Evolutionary conservation across 305 asterid species (phyloP).

Genomic region (Fraxinus sp.): DNA sequence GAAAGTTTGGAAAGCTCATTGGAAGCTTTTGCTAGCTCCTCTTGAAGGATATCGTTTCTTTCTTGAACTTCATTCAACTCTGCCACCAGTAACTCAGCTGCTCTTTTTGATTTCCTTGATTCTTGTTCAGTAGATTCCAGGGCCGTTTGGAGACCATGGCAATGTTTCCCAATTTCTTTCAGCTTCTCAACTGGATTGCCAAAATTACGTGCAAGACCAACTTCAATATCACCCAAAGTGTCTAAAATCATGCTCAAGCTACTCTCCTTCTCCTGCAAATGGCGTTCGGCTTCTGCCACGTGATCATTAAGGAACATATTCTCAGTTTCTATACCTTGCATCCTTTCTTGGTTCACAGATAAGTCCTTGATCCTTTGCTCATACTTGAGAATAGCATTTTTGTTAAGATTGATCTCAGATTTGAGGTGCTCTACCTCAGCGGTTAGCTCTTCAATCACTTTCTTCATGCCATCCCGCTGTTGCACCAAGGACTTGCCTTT

Average conservation of each 20-base stretch:
- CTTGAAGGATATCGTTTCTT: slow-evolving; percentile 88
- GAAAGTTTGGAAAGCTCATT: slow-evolving; percentile 61
- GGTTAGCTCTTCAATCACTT: slow-evolving; percentile 65
- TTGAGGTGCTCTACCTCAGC: slow-evolving; percentile 62
- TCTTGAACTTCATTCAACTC: slow-evolving; percentile 98
- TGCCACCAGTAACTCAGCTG: slow-evolving; percentile 84
- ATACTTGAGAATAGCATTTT: slow-evolving; percentile 48
- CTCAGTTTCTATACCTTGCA: slow-evolving; percentile 65
- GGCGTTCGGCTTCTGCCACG: slow-evolving; percentile 52
- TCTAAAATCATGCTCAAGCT: slow-evolving; percentile 53
- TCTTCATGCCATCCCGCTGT: slow-evolving; percentile 83
- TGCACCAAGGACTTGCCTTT: slow-evolving; percentile 94
- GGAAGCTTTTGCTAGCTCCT: slow-evolving; percentile 63
- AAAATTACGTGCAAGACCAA: slow-evolving; percentile 36
- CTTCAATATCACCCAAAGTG: slow-evolving; percentile 51
- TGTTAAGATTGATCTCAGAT: slow-evolving; percentile 44
- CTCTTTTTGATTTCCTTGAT: slow-evolving; percentile 77
- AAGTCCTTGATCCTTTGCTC: slow-evolving; percentile 59
- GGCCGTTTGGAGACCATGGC: slow-evolving; percentile 47
- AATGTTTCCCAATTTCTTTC: slow-evolving; percentile 46
- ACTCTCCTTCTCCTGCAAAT: slow-evolving; percentile 57
- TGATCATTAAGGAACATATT: slow-evolving; percentile 53
- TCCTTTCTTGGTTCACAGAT: slow-evolving; percentile 50
- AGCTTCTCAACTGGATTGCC: slow-evolving; percentile 62
- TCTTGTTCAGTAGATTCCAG: slow-evolving; percentile 63